These are phyloP conservation scores for Parasarocladium wereldwijsianum DNA, from an alignment of 2,329 filamentous ascomycete genomes.

Conservation along the genomic window DNA sequence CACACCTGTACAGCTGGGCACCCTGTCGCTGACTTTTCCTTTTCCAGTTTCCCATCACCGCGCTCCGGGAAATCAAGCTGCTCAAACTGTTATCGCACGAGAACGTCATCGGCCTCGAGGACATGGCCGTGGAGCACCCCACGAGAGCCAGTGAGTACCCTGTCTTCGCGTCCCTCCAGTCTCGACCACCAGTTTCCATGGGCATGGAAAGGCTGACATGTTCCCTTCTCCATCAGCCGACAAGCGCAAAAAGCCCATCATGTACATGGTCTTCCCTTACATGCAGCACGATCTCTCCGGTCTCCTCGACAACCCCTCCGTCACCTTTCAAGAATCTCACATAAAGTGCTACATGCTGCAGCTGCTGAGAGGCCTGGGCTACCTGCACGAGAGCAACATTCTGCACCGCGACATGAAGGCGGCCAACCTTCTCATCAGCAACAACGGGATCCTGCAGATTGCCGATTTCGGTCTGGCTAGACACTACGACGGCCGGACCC, in stretches of 20 bases:
- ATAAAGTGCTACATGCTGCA: slow-evolving; percentile 98
- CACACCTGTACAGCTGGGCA: neutral
- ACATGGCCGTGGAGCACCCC: slow-evolving; percentile 85
- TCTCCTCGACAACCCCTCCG: slow-evolving; percentile 83
- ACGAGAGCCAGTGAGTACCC: slow-evolving; percentile 39
- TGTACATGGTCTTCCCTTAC: slow-evolving; percentile 98
- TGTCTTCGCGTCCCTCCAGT: neutral
- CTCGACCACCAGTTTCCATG: neutral
- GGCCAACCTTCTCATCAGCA: slow-evolving; percentile 92
- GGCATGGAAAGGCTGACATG: neutral
- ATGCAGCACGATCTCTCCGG: slow-evolving; percentile 99
- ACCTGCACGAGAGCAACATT: slow-evolving; percentile 81
- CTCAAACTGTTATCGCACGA: slow-evolving; percentile 86
- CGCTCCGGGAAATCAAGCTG: slow-evolving; percentile 92
- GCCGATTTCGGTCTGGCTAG: slow-evolving; percentile 92
- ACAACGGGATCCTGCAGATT: slow-evolving; percentile 84
- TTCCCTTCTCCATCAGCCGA: slow-evolving; percentile 34
- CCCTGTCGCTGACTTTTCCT: slow-evolving; percentile 7
- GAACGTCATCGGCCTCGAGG: slow-evolving; percentile 76
- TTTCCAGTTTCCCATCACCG: slow-evolving; percentile 85
- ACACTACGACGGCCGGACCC: slow-evolving; percentile 77
- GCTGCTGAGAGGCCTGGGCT: slow-evolving; percentile 74
- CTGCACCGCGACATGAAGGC: slow-evolving; percentile 98
- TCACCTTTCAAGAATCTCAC: slow-evolving; percentile 74
- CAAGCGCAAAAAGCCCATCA: slow-evolving; percentile 67